Evolutionary conservation across 768 basidiomycete genomes (phyloP).

Genomic region (Xanthoconium stramineum): DNA sequence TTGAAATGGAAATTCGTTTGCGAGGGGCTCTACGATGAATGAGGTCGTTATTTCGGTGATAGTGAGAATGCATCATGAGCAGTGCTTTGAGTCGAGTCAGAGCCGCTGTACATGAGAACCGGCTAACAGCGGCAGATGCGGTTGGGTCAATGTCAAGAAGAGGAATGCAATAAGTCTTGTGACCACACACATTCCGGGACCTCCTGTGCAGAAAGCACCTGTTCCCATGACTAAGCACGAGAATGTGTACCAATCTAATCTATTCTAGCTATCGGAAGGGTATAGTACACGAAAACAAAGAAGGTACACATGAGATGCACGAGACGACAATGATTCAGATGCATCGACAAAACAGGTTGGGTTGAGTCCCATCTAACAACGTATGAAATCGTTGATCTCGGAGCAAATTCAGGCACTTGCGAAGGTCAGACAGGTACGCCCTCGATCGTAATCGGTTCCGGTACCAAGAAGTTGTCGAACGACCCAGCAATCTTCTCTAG

Average conservation of each 20-base stretch:
- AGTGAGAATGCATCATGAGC: conserved; percentile 19
- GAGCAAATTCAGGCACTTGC: not conserved
- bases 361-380: conserved; percentile 1
- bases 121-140: conserved; percentile 1
- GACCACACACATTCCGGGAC: not conserved
- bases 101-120: conserved; percentile 13
- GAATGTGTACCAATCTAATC: not conserved
- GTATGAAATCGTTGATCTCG: not conserved
- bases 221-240: conserved; percentile 24
- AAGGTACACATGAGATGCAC: not conserved
- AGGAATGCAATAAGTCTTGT: not conserved
- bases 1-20: conserved; percentile 54
- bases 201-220: not conserved
- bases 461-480: conserved; percentile 38
- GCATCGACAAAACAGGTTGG: not conserved
- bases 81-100: conserved; percentile 6
- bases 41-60: conserved; percentile 7
- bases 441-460: conserved; percentile 24
- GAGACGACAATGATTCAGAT: no score
- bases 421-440: conserved; percentile 13
- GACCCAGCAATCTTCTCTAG: conserved; percentile 56
- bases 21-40: conserved; percentile 41
- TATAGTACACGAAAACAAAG: not conserved
- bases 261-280: not conserved
- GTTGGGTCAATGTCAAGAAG: conserved; percentile 9